Evolutionary conservation across 75 land plant genomes (phyloP).

Genomic region (Sequoia sempervirens): DNA sequence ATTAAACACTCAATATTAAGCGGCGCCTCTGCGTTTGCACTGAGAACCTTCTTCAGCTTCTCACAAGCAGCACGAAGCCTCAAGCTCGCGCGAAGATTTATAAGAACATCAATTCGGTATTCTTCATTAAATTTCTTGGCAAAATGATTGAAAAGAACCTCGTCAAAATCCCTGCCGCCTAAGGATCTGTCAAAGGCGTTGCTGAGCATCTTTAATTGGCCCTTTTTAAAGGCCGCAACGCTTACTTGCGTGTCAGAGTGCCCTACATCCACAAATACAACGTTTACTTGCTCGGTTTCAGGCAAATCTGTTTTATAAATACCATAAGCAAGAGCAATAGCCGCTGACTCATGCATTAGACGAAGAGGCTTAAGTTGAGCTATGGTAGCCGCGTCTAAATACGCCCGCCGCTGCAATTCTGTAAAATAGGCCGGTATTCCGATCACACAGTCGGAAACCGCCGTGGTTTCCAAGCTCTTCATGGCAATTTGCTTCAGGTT

Average conservation of each 20-base stretch:
- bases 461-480: constrained; percentile 61
- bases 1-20: constrained; percentile 82
- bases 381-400: constrained; percentile 79
- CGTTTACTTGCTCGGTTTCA: constrained; percentile 63
- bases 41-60: constrained; percentile 76
- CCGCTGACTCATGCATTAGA: constrained; percentile 85
- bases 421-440: constrained; percentile 84
- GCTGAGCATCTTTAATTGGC: constrained; percentile 65
- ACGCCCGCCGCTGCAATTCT: constrained; percentile 77
- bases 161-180: constrained; percentile 89
- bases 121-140: constrained; percentile 59
- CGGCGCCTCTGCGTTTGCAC: constrained; percentile 85
- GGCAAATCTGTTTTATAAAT: constrained; percentile 86
- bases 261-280: constrained; percentile 87
- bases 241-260: constrained; percentile 86
- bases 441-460: constrained; percentile 81
- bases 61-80: constrained; percentile 72
- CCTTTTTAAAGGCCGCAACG: constrained; percentile 74
- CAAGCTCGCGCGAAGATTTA: constrained; percentile 61
- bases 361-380: constrained; percentile 79
- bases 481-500: constrained; percentile 70
- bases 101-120: constrained; percentile 54
- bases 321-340: constrained; percentile 86
- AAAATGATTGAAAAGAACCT: constrained; percentile 65
- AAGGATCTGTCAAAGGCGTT: constrained; percentile 72